Percentiles rank a stretch among this genome's conserved stretches.
Evolutionary conservation across 352 stramenopile genomes (phyloP).

Genomic region (Phytophthora constricta): DNA sequence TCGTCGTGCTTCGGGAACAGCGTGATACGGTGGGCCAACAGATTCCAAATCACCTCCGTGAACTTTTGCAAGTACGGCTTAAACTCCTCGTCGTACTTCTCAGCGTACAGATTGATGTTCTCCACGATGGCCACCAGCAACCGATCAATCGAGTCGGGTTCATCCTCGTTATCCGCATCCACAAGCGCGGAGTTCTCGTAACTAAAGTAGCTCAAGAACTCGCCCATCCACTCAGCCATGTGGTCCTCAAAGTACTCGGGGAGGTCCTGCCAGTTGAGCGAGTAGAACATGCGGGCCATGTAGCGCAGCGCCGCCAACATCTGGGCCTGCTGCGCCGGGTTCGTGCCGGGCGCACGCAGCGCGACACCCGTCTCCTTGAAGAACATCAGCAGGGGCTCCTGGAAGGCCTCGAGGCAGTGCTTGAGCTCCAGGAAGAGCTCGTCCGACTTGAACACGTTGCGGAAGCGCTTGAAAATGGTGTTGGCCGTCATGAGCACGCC

Average conservation of each 20-base stretch:
- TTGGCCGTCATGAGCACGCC: constrained; percentile 98
- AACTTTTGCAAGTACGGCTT: constrained; percentile 95
- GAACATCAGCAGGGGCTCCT: constrained; percentile 80
- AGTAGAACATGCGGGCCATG: constrained; percentile 98
- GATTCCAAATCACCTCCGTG: constrained; percentile 87
- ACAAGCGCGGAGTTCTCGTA: constrained; percentile 95
- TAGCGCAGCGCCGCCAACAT: constrained; percentile 89
- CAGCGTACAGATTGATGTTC: constrained; percentile 97
- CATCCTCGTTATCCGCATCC: constrained; percentile 93
- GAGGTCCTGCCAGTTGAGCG: constrained; percentile 98
- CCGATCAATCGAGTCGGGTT: constrained; percentile 92
- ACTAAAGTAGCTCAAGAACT: constrained; percentile 95
- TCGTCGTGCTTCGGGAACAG: constrained; percentile 94
- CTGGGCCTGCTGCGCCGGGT: constrained; percentile 61
- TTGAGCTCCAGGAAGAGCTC: constrained; percentile 95
- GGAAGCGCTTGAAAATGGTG: constrained; percentile 98
- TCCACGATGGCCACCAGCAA: constrained; percentile 96
- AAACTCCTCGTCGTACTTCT: constrained; percentile 99
- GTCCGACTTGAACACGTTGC: constrained; percentile 97
- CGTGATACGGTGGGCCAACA: constrained; percentile 76
- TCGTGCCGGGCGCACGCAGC: constrained; percentile 47
- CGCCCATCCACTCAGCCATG: constrained; percentile 96
- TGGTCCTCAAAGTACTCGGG: constrained; percentile 99
- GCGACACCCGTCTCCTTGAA: constrained; percentile 75
- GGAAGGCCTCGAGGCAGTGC: constrained; percentile 94